Conservation (phyloP, 306 rosid species). For the Datisca glomerata region DNA sequence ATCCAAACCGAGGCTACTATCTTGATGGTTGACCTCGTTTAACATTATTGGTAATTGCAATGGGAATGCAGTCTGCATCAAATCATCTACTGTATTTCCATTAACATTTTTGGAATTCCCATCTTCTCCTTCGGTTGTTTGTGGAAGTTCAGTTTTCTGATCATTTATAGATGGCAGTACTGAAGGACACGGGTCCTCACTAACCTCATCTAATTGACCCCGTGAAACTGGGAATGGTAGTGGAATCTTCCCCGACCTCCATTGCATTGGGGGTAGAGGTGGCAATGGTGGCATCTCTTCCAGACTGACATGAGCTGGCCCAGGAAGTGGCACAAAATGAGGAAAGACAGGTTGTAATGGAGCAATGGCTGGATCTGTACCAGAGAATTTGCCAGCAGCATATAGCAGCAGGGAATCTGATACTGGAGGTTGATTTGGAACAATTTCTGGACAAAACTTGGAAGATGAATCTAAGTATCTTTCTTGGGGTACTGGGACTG, state of each 20-base stretch:
- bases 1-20: constrained; percentile 27
- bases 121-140: constrained; percentile 27
- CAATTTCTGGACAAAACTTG: constrained; percentile 20
- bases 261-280: constrained; percentile 94
- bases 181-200: constrained; percentile 21
- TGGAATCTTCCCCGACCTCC: constrained; percentile 76
- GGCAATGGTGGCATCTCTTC: constrained; percentile 91
- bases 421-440: constrained; percentile 20
- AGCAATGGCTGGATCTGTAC: constrained; percentile 18
- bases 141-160: constrained; percentile 25
- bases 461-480: constrained; percentile 17
- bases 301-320: constrained; percentile 25
- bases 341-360: constrained; percentile 30
- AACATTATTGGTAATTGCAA: constrained; percentile 17
- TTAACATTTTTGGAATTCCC: constrained; percentile 21
- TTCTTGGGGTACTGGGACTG: constrained; percentile 22
- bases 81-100: constrained; percentile 23
- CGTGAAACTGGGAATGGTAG: constrained; percentile 20
- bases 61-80: constrained; percentile 5
- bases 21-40: constrained; percentile 24
- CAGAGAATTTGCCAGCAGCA: constrained; percentile 19
- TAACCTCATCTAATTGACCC: constrained; percentile 21
- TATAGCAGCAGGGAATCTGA: constrained; percentile 23
- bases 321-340: constrained; percentile 19
- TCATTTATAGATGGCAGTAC: constrained; percentile 20